A percentile compares a stretch with the other conserved stretches of the same genome.
phyloP scores from a whole-genome alignment of 1,284 basidiomycete genomes.

The Flammula alnicola region DNA sequence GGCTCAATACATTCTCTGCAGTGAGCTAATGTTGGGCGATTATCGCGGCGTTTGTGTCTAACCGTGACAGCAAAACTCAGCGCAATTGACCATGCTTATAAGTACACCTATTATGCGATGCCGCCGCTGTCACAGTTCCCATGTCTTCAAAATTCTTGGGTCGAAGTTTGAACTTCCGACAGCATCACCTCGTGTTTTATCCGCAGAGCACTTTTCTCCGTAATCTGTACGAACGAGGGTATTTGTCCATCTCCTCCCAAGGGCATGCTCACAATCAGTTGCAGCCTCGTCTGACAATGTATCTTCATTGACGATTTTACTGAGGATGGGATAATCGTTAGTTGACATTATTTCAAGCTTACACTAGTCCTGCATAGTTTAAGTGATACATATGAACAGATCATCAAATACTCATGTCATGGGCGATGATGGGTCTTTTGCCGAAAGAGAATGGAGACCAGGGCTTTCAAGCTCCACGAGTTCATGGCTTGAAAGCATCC shows the following conservation, averaged over 20 bases:
- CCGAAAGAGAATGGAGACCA: constrained; percentile 24
- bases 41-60: constrained; percentile 8
- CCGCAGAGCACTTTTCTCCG: constrained; percentile 9
- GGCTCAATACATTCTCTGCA: constrained; percentile 14
- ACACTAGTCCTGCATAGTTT: constrained; percentile 1
- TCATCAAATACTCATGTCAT: constrained; percentile 27
- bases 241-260: too few species aligned
- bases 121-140: constrained; percentile 6
- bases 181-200: constrained; percentile 12
- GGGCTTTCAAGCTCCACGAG: constrained; percentile 19
- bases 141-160: background rate
- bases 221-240: constrained; percentile 4
- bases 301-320: too few species aligned
- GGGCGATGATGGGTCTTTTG: constrained; percentile 19
- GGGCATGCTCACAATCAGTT: too few species aligned
- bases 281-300: too few species aligned
- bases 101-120: too few species aligned
- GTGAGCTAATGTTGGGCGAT: constrained; percentile 14
- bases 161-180: constrained; percentile 5
- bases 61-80: background rate
- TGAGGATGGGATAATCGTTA: too few species aligned
- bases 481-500: constrained; percentile 19
- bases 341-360: too few species aligned
- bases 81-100: constrained; percentile 9
- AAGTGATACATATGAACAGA: background rate